A percentile compares a stretch with the other conserved stretches of the same genome.
Conservation (phyloP, 2,329 filamentous ascomycete genomes). For the Ophiostoma montium region DNA sequence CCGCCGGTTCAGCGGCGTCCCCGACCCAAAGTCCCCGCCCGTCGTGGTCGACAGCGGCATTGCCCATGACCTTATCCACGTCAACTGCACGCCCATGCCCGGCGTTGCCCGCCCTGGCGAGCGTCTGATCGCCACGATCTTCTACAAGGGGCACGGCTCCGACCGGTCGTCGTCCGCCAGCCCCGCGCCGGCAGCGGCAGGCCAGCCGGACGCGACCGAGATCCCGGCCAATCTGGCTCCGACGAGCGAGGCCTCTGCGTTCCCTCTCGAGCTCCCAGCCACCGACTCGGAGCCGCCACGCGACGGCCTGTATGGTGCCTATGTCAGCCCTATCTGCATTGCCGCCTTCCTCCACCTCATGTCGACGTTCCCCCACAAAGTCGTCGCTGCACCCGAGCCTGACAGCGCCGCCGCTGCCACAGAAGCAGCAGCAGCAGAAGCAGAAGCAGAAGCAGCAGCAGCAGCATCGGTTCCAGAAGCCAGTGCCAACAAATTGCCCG, state of each 20-base stretch:
- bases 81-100: constrained; percentile 41
- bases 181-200: constrained; percentile 17
- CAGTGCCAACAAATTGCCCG: neutral
- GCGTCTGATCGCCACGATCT: constrained; percentile 46
- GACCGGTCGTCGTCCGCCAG: constrained; percentile 8
- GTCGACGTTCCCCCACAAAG: constrained; percentile 42
- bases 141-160: constrained; percentile 37
- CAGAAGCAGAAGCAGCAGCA: constrained; percentile 21
- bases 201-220: constrained; percentile 14
- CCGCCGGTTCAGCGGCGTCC: constrained; percentile 44
- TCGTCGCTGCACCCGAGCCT: neutral
- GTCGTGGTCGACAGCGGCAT: constrained; percentile 48
- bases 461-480: constrained; percentile 7
- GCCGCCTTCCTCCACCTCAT: constrained; percentile 53
- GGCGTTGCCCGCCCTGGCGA: constrained; percentile 29
- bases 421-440: constrained; percentile 7
- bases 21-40: constrained; percentile 42
- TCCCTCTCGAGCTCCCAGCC: constrained; percentile 11
- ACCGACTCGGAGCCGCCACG: constrained; percentile 26
- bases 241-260: constrained; percentile 34
- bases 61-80: constrained; percentile 47
- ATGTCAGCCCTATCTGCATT: constrained; percentile 50
- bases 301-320: constrained; percentile 51
- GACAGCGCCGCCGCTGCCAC: constrained; percentile 15
- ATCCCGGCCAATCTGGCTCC: constrained; percentile 44